Percentiles rank a stretch among this genome's conserved stretches.
Evolutionary conservation across 2,329 filamentous ascomycete genomes (phyloP).

Genomic region (Colletotrichum somersetense): DNA sequence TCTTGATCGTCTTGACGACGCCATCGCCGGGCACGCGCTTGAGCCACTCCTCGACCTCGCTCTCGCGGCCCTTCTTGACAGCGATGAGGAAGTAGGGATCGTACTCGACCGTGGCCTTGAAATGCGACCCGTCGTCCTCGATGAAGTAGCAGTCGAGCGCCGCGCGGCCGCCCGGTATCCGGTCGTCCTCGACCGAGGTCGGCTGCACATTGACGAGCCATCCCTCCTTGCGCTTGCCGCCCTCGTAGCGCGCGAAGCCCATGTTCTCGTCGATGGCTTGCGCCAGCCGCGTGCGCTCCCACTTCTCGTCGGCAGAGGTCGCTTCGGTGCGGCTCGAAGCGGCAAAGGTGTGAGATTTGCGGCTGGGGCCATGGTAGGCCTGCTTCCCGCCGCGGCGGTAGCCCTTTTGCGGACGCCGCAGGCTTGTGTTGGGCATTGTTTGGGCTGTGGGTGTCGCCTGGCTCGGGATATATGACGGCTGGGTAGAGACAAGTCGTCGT

Average conservation of each 20-base stretch:
- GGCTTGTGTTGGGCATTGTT: constrained; percentile 70
- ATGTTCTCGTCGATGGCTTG: constrained; percentile 94
- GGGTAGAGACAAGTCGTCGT: constrained; percentile 11
- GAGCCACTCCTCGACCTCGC: constrained; percentile 96
- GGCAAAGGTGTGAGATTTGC: constrained; percentile 81
- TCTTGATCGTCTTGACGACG: constrained; percentile 81
- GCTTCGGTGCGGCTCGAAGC: constrained; percentile 83
- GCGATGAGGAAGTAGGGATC: constrained; percentile 97
- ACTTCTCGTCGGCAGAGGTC: constrained; percentile 92
- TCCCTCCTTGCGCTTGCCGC: constrained; percentile 82
- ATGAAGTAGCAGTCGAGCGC: constrained; percentile 98
- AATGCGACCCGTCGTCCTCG: constrained; percentile 86
- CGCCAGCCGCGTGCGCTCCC: constrained; percentile 85
- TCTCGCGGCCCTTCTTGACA: constrained; percentile 87
- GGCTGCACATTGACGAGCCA: constrained; percentile 98
- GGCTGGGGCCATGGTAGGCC: constrained; percentile 74
- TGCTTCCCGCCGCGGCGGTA: constrained; percentile 77
- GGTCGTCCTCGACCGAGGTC: constrained; percentile 87
- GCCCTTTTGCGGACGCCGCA: constrained; percentile 73
- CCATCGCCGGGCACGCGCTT: constrained; percentile 83
- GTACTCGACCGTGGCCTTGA: constrained; percentile 97
- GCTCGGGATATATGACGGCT: constrained; percentile 11
- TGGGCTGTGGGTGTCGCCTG: background rate
- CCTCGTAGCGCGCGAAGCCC: constrained; percentile 93
- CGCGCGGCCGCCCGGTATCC: constrained; percentile 84